Base-by-base conservation (phyloP, 1,139 yeast species). In the Kodamaea sp. region DNA sequence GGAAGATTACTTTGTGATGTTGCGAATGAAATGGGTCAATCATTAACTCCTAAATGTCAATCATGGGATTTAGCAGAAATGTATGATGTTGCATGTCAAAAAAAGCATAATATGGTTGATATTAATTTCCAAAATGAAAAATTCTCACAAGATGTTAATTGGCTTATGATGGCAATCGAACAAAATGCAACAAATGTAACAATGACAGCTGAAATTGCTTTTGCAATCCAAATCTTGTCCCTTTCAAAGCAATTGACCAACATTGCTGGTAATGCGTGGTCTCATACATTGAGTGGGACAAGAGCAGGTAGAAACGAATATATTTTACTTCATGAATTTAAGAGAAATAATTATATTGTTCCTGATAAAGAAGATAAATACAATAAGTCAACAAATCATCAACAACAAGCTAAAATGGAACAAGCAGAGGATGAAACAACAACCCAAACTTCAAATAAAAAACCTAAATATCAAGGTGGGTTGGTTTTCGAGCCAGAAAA, bases 181-280 rank as follows among this genome's bases (percentile, higher is more conserved):
- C 96, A 87, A 52, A 83, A 82, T 56, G 75, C 78, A 34, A 61
- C 67, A 15, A 84, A 82, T 54, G 85, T 92, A n/a, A 68, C 66
- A 43, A 79, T 84, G 40, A 72, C 90, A 7, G 88, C 92, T 1
- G 84, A 81, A 49, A 72, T 92, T 45, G 90, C 96, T 0, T 81
- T 88, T 57, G 73, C 84, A 44, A 79, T 82, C 42, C 98, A 94
- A 61, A 84, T 92, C 43, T 67, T 94, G 42, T 87, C 97, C 1
- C 71, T 94, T 44, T 85, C 97, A 0, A 87, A 88, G 53, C 97
- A 90, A 57, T 72, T 94, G 55, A 92, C 99, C 4, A 85, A 84
- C 50, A 69, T 94, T 48, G 97, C 98, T 1, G 99, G 99, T 52
- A 94, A 92, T 59, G 92, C 97, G 0, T 94, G 99, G 99, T 79